Evolutionary conservation across 345 rosid genomes (phyloP).

Genomic region (Eucalyptus urophylla): DNA sequence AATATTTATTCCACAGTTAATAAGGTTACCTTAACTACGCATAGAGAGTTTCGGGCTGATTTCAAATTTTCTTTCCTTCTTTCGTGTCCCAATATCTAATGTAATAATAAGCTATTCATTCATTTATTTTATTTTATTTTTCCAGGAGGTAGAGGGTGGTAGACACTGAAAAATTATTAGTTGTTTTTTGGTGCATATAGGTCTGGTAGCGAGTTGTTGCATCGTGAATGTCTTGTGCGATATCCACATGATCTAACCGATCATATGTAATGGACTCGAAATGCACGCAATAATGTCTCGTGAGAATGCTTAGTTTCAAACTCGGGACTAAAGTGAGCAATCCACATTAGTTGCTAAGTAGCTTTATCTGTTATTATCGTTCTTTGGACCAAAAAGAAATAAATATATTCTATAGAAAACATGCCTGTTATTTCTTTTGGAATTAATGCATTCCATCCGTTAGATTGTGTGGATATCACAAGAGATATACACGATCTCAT

Average conservation of each 20-base stretch:
- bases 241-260: neutral
- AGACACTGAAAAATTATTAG: neutral
- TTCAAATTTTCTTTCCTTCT: neutral
- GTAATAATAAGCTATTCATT: neutral
- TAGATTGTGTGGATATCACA: neutral
- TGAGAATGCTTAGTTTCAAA: neutral
- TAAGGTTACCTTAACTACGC: neutral
- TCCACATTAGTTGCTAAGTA: neutral
- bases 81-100: neutral
- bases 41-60: neutral
- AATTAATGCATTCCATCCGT: neutral
- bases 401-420: neutral
- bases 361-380: neutral
- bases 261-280: neutral
- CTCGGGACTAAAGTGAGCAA: neutral
- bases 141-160: neutral
- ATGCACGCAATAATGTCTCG: neutral
- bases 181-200: neutral
- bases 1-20: neutral
- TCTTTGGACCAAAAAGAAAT: neutral
- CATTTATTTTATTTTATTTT: no score
- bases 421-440: neutral
- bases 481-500: neutral
- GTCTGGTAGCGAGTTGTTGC: accelerated
- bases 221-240: neutral